Evolutionary conservation across 2,329 filamentous ascomycete genomes (phyloP).

Genomic region (Blumeria graminis): DNA sequence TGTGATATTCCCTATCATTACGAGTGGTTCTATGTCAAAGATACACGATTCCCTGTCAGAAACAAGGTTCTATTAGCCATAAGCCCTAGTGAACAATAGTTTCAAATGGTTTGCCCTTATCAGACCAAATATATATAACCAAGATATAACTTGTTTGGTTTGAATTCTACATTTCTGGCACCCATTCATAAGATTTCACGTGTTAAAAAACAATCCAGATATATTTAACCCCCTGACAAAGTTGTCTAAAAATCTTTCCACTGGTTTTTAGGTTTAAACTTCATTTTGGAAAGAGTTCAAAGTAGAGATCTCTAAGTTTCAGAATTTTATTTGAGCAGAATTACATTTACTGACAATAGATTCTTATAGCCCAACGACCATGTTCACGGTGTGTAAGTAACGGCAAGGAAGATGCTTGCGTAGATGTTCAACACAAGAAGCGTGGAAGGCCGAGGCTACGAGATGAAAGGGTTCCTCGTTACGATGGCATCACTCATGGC

Average conservation of each 20-base stretch:
- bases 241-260: neutral
- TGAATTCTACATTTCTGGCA: neutral
- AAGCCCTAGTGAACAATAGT: no score
- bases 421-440: conserved; percentile 74
- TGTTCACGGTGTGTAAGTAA: conserved; percentile 57
- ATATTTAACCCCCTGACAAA: neutral
- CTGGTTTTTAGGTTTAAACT: neutral
- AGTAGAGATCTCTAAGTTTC: no score
- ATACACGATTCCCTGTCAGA: no score
- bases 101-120: no score
- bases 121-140: neutral
- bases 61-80: no score
- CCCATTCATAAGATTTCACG: no score
- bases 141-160: neutral
- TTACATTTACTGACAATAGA: neutral
- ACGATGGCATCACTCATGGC: conserved; percentile 19
- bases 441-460: conserved; percentile 53
- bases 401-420: conserved; percentile 56
- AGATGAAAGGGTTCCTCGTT: conserved; percentile 40
- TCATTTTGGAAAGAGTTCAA: neutral
- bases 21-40: no score
- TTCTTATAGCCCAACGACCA: conserved; percentile 39
- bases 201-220: no score
- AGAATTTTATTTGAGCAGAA: neutral
- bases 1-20: conserved; percentile 17